Evolutionary conservation across 306 rosid genomes (phyloP).

Genomic region (Argentina anserina): DNA sequence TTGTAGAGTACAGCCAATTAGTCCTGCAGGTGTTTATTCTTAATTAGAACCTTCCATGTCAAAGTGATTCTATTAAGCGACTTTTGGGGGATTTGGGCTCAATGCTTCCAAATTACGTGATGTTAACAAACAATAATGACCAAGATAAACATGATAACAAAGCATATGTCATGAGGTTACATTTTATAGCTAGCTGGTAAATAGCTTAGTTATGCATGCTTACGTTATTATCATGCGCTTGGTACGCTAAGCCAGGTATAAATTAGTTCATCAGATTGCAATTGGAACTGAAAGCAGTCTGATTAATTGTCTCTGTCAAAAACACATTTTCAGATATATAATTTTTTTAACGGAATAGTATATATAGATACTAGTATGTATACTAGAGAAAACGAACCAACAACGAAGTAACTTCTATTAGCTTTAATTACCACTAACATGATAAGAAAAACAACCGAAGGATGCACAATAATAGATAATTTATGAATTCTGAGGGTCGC

Average conservation of each 20-base stretch:
- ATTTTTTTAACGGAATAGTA: too few species aligned
- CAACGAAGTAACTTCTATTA: too few species aligned
- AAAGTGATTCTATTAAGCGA: background rate
- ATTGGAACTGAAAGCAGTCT: too few species aligned
- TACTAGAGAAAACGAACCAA: too few species aligned
- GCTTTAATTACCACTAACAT: too few species aligned
- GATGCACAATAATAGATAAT: too few species aligned
- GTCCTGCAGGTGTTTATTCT: background rate
- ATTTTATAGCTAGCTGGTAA: background rate
- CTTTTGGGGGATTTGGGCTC: background rate
- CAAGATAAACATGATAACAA: background rate
- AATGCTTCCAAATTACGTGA: conserved; percentile 11
- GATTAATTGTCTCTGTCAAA: too few species aligned
- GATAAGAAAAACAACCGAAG: too few species aligned
- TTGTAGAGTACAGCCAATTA: background rate
- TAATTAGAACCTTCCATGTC: background rate
- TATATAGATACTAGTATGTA: too few species aligned
- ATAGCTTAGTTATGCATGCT: too few species aligned
- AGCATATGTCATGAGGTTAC: background rate
- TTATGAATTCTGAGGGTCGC: too few species aligned
- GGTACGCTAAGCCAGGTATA: background rate
- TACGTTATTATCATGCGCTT: background rate
- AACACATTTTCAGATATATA: too few species aligned
- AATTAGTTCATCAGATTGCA: background rate
- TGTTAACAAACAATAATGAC: background rate